Evolutionary conservation across 306 rosid species (phyloP).

Genomic region (Cicer arietinum): DNA sequence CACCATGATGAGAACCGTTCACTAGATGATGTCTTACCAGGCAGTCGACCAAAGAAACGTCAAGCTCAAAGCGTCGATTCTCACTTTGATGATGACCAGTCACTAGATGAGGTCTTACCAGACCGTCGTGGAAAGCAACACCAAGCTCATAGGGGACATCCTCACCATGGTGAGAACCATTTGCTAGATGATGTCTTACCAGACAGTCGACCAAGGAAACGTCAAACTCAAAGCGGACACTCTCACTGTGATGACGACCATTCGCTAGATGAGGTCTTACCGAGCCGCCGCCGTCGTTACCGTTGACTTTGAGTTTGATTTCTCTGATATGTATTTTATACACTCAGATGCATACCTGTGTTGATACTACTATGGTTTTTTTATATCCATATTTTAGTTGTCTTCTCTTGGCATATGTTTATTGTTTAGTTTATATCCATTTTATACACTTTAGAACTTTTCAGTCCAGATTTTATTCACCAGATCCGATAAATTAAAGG

Average conservation of each 20-base stretch:
- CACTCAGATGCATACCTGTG: not conserved
- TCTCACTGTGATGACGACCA: not conserved
- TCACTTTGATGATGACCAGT: not conserved
- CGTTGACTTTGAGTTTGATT: slow-evolving; percentile 2
- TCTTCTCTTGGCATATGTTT: not conserved
- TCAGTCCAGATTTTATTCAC: not conserved
- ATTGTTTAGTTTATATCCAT: not conserved
- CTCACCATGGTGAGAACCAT: not conserved
- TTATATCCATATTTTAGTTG: not conserved
- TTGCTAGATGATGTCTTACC: not conserved
- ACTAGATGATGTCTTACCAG: not conserved
- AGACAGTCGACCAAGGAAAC: not conserved
- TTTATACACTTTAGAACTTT: not conserved
- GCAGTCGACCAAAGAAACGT: not conserved
- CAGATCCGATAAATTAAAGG: not conserved
- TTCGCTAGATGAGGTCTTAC: not conserved
- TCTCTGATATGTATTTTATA: not conserved
- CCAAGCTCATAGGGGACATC: not conserved
- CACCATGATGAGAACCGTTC: not conserved
- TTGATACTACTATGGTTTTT: not conserved
- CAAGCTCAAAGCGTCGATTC: not conserved
- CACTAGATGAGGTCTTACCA: not conserved
- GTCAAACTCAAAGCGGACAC: not conserved
- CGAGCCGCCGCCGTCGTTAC: not conserved
- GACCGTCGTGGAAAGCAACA: not conserved